These are phyloP conservation scores for Lichtheimia ornata DNA, from an alignment of 371 early-diverging fungal species.

Conservation along the genomic window DNA sequence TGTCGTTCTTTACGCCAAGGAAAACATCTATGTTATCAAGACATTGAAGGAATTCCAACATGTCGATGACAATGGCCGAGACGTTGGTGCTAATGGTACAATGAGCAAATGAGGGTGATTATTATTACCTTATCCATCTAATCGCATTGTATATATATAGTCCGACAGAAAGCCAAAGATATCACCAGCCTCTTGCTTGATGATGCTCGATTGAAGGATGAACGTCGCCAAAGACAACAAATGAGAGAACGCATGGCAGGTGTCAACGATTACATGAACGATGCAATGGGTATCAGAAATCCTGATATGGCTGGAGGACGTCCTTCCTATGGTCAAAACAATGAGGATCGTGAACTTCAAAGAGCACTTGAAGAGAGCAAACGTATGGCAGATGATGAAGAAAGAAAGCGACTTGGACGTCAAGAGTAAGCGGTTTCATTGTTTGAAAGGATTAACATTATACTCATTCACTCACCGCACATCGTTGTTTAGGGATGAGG, in stretches of 20 bases:
- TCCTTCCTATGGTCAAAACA: conserved; percentile 16
- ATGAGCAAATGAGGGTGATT: neutral
- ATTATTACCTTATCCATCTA: neutral
- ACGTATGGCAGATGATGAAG: conserved; percentile 40
- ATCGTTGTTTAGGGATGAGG: conserved; percentile 33
- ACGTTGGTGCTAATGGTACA: conserved; percentile 84
- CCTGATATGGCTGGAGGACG: conserved; percentile 39
- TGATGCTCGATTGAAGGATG: conserved; percentile 77
- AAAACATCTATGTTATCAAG: conserved; percentile 91
- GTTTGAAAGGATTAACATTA: neutral
- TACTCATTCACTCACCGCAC: too few relatives aligned
- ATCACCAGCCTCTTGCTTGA: conserved; percentile 83
- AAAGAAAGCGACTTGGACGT: neutral
- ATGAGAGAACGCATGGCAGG: conserved; percentile 68
- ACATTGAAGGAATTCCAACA: conserved; percentile 95
- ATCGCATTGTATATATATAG: conserved; percentile 48
- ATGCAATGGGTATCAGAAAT: conserved; percentile 20
- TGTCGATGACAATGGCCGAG: conserved; percentile 89
- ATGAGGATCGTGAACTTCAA: conserved; percentile 82
- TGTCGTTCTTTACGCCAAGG: conserved; percentile 45
- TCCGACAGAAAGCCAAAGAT: conserved; percentile 93
- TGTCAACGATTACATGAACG: conserved; percentile 42
- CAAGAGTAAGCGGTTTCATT: neutral
- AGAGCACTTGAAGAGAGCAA: conserved; percentile 80
- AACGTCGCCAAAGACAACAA: conserved; percentile 64